Conservation (phyloP, 768 basidiomycete species). For the Leccinellum luteum region DNA sequence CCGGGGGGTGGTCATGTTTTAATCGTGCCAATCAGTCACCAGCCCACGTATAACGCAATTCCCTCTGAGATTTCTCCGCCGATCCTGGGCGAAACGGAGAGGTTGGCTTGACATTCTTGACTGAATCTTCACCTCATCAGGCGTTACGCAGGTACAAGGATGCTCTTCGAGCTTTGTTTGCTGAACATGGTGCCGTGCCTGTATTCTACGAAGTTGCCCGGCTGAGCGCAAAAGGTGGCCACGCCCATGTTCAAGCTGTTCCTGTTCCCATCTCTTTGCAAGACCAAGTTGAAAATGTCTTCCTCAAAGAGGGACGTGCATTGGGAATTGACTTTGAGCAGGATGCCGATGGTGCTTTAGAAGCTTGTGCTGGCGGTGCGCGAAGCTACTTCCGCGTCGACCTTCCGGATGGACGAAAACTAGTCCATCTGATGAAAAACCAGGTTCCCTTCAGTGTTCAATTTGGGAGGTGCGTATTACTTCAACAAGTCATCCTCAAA, state of each 20-base stretch:
- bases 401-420: slow-evolving; percentile 77
- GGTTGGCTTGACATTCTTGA: slow-evolving; percentile 38
- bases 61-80: slow-evolving; percentile 73
- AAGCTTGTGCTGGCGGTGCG: slow-evolving; percentile 46
- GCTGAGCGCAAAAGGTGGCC: slow-evolving; percentile 81
- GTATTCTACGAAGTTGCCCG: slow-evolving; percentile 90
- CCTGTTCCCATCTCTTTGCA: slow-evolving; percentile 68
- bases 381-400: slow-evolving; percentile 89
- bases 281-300: slow-evolving; percentile 65
- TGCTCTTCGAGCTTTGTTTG: slow-evolving; percentile 70
- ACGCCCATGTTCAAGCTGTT: slow-evolving; percentile 88
- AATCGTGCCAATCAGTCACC: slow-evolving; percentile 92
- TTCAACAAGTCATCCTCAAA: background rate
- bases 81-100: slow-evolving; percentile 78
- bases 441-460: slow-evolving; percentile 82
- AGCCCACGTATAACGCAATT: slow-evolving; percentile 81
- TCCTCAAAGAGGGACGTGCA: slow-evolving; percentile 64
- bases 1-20: slow-evolving; percentile 97
- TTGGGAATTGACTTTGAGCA: slow-evolving; percentile 73
- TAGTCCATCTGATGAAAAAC: slow-evolving; percentile 84
- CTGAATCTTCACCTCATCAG: background rate
- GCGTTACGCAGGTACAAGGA: slow-evolving; percentile 63
- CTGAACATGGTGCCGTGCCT: slow-evolving; percentile 60
- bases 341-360: slow-evolving; percentile 63
- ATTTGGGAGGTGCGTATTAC: slow-evolving; percentile 74